Evolutionary conservation across 768 basidiomycete genomes (phyloP).

Genomic region (Gloeopeniophorella convolvens): DNA sequence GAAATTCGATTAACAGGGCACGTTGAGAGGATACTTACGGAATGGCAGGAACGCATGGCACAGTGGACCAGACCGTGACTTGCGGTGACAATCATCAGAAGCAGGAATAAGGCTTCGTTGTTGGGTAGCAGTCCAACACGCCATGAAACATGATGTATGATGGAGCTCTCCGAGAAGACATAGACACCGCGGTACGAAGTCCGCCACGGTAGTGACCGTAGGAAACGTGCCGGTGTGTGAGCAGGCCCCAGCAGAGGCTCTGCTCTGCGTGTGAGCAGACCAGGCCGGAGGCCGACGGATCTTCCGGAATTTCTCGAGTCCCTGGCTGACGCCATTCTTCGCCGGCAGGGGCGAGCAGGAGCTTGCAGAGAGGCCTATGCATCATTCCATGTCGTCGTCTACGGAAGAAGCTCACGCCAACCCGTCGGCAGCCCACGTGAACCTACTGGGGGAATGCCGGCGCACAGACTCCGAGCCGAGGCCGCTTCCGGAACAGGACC

Average conservation of each 20-base stretch:
- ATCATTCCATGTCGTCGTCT: constrained; percentile 3
- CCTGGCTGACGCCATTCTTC: too few species aligned
- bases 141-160: constrained; percentile 2
- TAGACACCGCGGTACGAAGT: neutral
- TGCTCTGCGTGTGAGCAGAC: neutral
- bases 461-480: too few species aligned
- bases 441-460: too few species aligned
- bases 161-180: neutral
- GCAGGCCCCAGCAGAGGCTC: neutral
- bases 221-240: neutral
- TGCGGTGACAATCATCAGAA: neutral
- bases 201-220: neutral
- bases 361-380: neutral
- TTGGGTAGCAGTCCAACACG: neutral
- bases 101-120: neutral
- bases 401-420: constrained; percentile 5
- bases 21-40: neutral
- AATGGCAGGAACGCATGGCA: neutral
- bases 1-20: neutral
- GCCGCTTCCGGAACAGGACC: too few species aligned
- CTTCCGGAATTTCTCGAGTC: too few species aligned
- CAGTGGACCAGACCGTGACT: too few species aligned
- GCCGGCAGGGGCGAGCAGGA: too few species aligned
- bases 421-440: too few species aligned
- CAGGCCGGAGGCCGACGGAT: too few species aligned